These are phyloP conservation scores for Zelonia costaricensis DNA, from an alignment of 208 protist genomes.

Conservation along the genomic window DNA sequence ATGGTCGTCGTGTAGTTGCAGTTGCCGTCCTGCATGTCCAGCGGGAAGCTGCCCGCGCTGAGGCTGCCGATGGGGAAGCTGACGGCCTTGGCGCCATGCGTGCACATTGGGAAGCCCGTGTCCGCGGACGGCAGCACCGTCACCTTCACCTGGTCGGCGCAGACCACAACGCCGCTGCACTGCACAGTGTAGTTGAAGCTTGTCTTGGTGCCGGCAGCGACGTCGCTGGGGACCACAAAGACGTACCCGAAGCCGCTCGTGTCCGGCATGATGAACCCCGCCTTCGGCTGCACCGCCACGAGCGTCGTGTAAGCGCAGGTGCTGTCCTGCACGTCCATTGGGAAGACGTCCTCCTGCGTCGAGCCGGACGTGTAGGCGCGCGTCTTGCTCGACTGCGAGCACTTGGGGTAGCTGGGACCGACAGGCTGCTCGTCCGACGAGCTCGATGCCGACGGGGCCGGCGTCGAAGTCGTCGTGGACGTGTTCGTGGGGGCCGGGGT, in stretches of 20 bases:
- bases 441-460: background rate
- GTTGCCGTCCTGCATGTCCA: conserved; percentile 28
- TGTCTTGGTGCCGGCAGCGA: conserved; percentile 12
- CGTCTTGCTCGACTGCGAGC: conserved; percentile 17
- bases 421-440: background rate
- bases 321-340: conserved; percentile 25
- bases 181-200: conserved; percentile 15
- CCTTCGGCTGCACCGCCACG: conserved; percentile 12
- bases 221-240: conserved; percentile 19
- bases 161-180: conserved; percentile 33
- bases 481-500: background rate
- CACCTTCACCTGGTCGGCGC: conserved; percentile 24
- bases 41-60: conserved; percentile 24
- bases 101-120: conserved; percentile 12
- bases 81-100: conserved; percentile 19
- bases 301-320: conserved; percentile 24
- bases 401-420: conserved; percentile 11
- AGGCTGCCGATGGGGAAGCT: conserved; percentile 21
- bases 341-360: conserved; percentile 20
- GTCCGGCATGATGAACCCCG: conserved; percentile 21
- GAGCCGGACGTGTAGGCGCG: conserved; percentile 19
- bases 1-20: conserved; percentile 36
- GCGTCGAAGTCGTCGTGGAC: background rate
- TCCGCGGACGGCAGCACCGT: conserved; percentile 1
- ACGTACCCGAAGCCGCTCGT: conserved; percentile 22